Evolutionary conservation across 176 grass and related monocot species (phyloP).

Genomic region (Thalia dealbata): DNA sequence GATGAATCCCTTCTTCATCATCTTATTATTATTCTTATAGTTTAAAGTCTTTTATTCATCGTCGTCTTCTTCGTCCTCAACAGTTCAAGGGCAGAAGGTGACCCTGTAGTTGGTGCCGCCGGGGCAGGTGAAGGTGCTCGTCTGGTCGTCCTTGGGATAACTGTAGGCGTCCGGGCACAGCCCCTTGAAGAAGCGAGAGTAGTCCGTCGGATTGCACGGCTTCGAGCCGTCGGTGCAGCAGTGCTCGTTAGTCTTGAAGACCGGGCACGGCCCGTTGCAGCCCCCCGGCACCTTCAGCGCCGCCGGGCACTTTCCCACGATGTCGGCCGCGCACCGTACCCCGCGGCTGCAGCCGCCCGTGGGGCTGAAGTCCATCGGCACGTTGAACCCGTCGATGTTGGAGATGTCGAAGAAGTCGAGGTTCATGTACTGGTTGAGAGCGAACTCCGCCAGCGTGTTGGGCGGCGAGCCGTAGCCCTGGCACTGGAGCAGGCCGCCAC

Average conservation of each 20-base stretch:
- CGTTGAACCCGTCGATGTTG: conserved; percentile 50
- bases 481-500: conserved; percentile 31
- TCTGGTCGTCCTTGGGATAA: conserved; percentile 34
- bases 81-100: conserved; percentile 32
- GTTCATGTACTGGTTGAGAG: conserved; percentile 17
- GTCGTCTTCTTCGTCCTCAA: too few species aligned
- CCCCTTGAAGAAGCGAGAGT: conserved; percentile 43
- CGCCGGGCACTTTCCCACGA: conserved; percentile 27
- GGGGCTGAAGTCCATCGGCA: conserved; percentile 38
- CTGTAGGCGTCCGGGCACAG: conserved; percentile 52
- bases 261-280: conserved; percentile 34
- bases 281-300: conserved; percentile 21
- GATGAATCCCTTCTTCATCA: too few species aligned
- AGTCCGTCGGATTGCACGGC: conserved; percentile 28
- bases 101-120: conserved; percentile 44
- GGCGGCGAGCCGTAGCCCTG: conserved; percentile 18
- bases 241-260: conserved; percentile 31
- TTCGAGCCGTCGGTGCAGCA: conserved; percentile 5
- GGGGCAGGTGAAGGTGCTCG: conserved; percentile 40
- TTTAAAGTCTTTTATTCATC: too few species aligned
- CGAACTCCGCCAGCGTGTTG: conserved; percentile 44
- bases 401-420: conserved; percentile 48
- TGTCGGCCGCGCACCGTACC: conserved; percentile 1
- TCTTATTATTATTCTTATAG: too few species aligned
- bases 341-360: conserved; percentile 14